Percentiles rank a stretch among this genome's conserved stretches.
Evolutionary conservation across 2,329 filamentous ascomycete species (phyloP).

Genomic region (Diaporthe ampelina): DNA sequence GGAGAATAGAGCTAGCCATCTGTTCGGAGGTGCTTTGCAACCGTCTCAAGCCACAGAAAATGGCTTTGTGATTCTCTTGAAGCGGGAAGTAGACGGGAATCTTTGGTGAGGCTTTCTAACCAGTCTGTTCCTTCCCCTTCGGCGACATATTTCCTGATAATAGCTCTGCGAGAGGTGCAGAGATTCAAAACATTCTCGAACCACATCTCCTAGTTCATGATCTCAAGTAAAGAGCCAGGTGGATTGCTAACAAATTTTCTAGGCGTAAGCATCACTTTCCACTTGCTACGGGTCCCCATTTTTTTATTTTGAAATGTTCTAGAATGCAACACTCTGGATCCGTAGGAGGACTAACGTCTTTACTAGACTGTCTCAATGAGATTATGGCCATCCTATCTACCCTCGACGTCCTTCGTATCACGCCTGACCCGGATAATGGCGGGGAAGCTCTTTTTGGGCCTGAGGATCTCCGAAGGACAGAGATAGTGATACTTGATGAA

Average conservation of each 20-base stretch:
- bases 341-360: too few relatives aligned
- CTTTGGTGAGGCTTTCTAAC: slow-evolving; percentile 39
- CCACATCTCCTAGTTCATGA: not conserved
- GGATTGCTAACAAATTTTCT: not conserved
- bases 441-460: slow-evolving; percentile 31
- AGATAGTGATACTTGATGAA: slow-evolving; percentile 48
- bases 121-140: not conserved
- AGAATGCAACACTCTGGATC: too few relatives aligned
- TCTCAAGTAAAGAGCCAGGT: not conserved
- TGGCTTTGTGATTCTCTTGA: slow-evolving; percentile 46
- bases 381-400: slow-evolving; percentile 48
- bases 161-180: not conserved
- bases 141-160: too few relatives aligned
- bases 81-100: slow-evolving; percentile 48
- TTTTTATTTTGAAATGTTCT: too few relatives aligned
- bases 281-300: too few relatives aligned
- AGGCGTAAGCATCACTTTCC: slow-evolving; percentile 40
- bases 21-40: not conserved
- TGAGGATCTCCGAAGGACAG: slow-evolving; percentile 41
- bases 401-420: slow-evolving; percentile 48
- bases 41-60: not conserved
- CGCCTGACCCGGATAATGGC: slow-evolving; percentile 22
- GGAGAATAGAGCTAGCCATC: not conserved
- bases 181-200: not conserved
- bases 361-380: slow-evolving; percentile 44